Evolutionary conservation across 768 basidiomycete species (phyloP).

Genomic region (Psilocybe azurescens): DNA sequence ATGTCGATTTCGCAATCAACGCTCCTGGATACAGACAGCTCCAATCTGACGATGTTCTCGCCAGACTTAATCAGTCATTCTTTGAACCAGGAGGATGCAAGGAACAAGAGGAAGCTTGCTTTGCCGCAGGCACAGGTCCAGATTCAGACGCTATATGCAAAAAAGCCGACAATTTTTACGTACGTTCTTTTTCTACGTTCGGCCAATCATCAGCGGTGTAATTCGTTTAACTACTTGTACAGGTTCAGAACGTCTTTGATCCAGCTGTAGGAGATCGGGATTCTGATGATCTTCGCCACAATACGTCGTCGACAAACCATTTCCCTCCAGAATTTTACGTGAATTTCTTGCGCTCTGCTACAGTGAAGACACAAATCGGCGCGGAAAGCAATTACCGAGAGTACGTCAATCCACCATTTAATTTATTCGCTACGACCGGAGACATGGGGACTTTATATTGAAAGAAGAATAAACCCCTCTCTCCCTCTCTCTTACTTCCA

Average conservation of each 20-base stretch:
- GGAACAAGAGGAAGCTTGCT: constrained; percentile 61
- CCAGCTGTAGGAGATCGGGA: constrained; percentile 61
- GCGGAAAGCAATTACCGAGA: constrained; percentile 53
- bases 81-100: constrained; percentile 55
- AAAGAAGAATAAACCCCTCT: background rate
- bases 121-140: constrained; percentile 51
- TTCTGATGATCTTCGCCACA: constrained; percentile 52
- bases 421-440: constrained; percentile 53
- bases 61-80: constrained; percentile 52
- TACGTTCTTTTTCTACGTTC: constrained; percentile 31
- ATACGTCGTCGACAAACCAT: constrained; percentile 53
- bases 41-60: constrained; percentile 49
- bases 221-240: background rate
- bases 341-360: constrained; percentile 43
- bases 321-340: constrained; percentile 67
- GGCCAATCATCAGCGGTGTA: no score
- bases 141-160: constrained; percentile 55
- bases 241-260: constrained; percentile 52
- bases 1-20: constrained; percentile 60
- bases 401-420: constrained; percentile 50
- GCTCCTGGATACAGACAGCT: constrained; percentile 74
- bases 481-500: background rate
- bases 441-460: constrained; percentile 45
- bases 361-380: constrained; percentile 52
- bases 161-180: constrained; percentile 60